phyloP scores from a whole-genome alignment of 208 protist genomes.

The Leishmania mexicana region DNA sequence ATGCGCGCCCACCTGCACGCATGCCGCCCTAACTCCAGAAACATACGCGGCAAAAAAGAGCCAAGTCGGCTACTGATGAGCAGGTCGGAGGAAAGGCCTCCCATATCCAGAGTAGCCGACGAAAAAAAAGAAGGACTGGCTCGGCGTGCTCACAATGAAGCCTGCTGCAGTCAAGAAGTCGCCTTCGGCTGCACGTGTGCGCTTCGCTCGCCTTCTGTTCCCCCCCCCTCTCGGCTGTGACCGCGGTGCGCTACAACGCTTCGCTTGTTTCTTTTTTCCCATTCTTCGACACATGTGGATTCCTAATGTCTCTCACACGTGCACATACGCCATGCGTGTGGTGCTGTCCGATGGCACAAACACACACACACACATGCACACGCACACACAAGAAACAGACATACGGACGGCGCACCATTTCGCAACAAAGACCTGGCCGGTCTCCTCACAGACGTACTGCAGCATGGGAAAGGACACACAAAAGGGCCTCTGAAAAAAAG shows the following conservation, averaged over 20 bases:
- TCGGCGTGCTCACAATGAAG: neutral
- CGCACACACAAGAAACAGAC: neutral
- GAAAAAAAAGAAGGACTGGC: neutral
- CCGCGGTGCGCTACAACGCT: neutral
- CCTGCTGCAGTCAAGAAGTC: neutral
- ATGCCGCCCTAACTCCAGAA: neutral
- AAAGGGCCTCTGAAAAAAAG: neutral
- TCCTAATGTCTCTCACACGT: neutral
- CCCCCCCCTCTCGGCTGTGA: neutral
- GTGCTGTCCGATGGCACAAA: neutral
- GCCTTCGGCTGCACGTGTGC: neutral
- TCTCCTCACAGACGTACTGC: neutral
- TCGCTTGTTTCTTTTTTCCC: neutral
- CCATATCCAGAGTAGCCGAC: neutral
- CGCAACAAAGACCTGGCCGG: neutral
- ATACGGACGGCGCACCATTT: neutral
- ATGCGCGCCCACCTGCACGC: neutral
- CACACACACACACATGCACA: neutral
- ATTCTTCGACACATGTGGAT: neutral
- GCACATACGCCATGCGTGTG: neutral
- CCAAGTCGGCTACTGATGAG: neutral
- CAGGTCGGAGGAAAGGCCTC: neutral
- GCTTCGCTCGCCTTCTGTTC: neutral
- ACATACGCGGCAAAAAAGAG: neutral
- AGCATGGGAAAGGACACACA: neutral